Evolutionary conservation across 192 early-diverging fungal species (phyloP).

Genomic region (Gaertneriomyces sp.): DNA sequence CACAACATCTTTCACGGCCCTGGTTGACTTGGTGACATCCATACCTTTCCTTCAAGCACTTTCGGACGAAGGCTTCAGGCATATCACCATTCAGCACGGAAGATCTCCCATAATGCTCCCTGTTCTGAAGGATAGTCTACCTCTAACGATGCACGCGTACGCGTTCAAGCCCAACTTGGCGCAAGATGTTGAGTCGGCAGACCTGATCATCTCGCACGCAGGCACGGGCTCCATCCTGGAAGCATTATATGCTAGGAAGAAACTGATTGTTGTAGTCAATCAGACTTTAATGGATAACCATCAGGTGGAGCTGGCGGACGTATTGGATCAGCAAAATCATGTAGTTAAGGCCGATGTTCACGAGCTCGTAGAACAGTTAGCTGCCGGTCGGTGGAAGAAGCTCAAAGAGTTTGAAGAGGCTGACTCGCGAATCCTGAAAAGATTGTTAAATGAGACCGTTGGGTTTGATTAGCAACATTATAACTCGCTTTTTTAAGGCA

Average conservation of each 20-base stretch:
- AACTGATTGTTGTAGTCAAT: constrained; percentile 74
- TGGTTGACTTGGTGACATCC: constrained; percentile 52
- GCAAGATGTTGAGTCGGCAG: constrained; percentile 56
- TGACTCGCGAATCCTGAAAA: constrained; percentile 3
- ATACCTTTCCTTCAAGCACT: constrained; percentile 49
- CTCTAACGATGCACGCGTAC: constrained; percentile 46
- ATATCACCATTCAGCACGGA: constrained; percentile 40
- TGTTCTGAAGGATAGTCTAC: neutral
- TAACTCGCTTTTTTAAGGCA: neutral
- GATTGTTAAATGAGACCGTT: constrained; percentile 13
- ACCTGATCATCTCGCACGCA: constrained; percentile 79
- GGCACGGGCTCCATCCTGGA: constrained; percentile 89
- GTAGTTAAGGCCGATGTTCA: constrained; percentile 39
- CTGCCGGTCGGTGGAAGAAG: neutral
- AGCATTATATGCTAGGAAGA: constrained; percentile 51
- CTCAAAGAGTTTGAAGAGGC: constrained; percentile 6
- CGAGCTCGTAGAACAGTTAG: constrained; percentile 6
- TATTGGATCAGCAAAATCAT: constrained; percentile 55
- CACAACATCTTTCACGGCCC: constrained; percentile 81
- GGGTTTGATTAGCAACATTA: constrained; percentile 5
- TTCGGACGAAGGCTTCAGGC: constrained; percentile 44
- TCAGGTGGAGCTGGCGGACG: constrained; percentile 76
- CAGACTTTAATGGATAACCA: constrained; percentile 78
- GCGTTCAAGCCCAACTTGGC: constrained; percentile 55
- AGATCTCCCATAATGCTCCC: constrained; percentile 5